Evolutionary conservation across 2,329 filamentous ascomycete genomes (phyloP).

Genomic region (Pseudogymnoascus sp.): DNA sequence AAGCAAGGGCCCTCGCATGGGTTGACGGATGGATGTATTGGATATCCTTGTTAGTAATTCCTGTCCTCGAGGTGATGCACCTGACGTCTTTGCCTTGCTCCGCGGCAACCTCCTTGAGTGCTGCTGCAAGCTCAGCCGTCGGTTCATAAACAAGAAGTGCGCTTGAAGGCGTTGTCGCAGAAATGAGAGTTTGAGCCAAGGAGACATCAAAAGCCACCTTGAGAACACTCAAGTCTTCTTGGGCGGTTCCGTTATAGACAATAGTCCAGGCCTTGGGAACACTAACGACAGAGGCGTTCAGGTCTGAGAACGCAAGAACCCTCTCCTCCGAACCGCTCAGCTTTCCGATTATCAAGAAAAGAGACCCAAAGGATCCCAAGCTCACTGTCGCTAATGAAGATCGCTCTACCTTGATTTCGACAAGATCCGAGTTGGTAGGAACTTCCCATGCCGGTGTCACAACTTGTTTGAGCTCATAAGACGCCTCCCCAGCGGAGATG

Average conservation of each 20-base stretch:
- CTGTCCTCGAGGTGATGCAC: constrained; percentile 9
- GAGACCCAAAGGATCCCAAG: constrained; percentile 8
- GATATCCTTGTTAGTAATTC: background rate
- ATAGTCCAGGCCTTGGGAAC: constrained; percentile 9
- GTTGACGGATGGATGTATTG: constrained; percentile 10
- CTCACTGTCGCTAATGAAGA: constrained; percentile 5
- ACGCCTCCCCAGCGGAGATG: background rate
- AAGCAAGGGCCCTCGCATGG: constrained; percentile 1
- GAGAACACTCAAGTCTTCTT: constrained; percentile 6
- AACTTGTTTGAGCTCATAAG: constrained; percentile 6
- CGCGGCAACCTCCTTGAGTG: background rate
- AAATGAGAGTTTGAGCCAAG: constrained; percentile 7
- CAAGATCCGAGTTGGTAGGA: background rate
- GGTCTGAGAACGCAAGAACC: constrained; percentile 11
- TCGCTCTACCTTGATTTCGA: background rate
- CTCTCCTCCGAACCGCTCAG: constrained; percentile 6
- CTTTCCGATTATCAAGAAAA: constrained; percentile 9
- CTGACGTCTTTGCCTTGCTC: constrained; percentile 1
- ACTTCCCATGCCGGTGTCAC: background rate
- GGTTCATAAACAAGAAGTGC: constrained; percentile 9
- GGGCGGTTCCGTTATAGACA: background rate
- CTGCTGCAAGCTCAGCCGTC: constrained; percentile 1
- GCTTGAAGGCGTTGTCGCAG: background rate
- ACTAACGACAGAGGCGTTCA: background rate
- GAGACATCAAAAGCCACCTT: background rate